phyloP scores from a whole-genome alignment of 2,329 filamentous ascomycete species.

The Pseudogymnoascus sp. region DNA sequence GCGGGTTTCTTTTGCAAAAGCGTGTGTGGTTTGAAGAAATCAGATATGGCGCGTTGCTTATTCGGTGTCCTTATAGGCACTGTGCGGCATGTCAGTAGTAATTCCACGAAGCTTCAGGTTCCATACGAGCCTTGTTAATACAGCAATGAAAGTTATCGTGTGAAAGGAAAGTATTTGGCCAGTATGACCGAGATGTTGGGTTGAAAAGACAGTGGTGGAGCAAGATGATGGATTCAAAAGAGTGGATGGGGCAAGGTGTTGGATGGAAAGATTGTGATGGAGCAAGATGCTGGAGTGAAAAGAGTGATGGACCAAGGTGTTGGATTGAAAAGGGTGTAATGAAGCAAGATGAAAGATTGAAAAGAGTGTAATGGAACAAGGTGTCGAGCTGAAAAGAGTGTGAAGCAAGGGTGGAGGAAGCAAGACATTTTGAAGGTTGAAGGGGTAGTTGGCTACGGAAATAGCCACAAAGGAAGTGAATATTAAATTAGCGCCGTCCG shows the following conservation, averaged over 20 bases:
- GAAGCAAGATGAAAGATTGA: background rate
- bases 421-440: background rate
- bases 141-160: background rate
- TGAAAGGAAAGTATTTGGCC: background rate
- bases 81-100: background rate
- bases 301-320: background rate
- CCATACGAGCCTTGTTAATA: background rate
- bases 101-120: background rate
- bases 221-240: background rate
- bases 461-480: background rate
- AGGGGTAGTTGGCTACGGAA: background rate
- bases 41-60: background rate
- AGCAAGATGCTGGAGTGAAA: background rate
- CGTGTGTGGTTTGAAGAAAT: background rate
- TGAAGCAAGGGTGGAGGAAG: background rate
- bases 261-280: background rate
- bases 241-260: background rate
- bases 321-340: background rate
- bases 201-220: background rate
- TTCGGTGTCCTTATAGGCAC: background rate
- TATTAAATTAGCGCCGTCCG: background rate
- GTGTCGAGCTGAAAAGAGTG: background rate
- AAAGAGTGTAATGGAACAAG: background rate
- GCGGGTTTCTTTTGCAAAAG: background rate
- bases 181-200: background rate